Evolutionary conservation across 352 stramenopile genomes (phyloP).

Genomic region (Globisporangium alternatum): DNA sequence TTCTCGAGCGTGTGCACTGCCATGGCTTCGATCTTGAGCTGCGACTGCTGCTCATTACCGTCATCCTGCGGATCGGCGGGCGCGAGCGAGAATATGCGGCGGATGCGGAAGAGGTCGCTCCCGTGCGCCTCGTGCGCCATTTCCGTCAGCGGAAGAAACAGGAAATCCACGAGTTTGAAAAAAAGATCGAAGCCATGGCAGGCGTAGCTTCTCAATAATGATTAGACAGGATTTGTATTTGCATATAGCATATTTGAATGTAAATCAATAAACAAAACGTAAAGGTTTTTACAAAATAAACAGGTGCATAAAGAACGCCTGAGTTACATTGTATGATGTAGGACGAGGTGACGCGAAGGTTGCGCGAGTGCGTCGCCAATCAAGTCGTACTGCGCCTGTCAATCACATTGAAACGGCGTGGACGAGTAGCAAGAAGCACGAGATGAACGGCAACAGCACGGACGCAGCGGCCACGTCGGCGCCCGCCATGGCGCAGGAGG

Average conservation of each 20-base stretch:
- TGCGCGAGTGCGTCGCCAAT: constrained; percentile 15
- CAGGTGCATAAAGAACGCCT: background rate
- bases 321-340: background rate
- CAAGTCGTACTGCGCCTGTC: constrained; percentile 3
- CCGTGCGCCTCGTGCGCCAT: constrained; percentile 24
- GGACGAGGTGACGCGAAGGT: constrained; percentile 16
- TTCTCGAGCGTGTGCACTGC: constrained; percentile 67
- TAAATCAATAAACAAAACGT: background rate
- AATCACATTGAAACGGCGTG: constrained; percentile 12
- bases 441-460: background rate
- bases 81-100: constrained; percentile 48
- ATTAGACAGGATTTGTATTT: background rate
- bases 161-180: background rate
- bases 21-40: constrained; percentile 49
- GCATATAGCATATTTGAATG: background rate
- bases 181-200: constrained; percentile 1
- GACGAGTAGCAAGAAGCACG: constrained; percentile 1
- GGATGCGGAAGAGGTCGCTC: constrained; percentile 78
- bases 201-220: background rate
- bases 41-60: background rate
- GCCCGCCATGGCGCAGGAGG: constrained; percentile 60
- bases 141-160: background rate
- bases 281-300: background rate
- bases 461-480: constrained; percentile 6
- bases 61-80: background rate